A percentile compares a stretch with the other conserved stretches of the same genome.
Evolutionary conservation across 2,329 filamentous ascomycete genomes (phyloP).

Genomic region (Chaetoscypha palmicola): DNA sequence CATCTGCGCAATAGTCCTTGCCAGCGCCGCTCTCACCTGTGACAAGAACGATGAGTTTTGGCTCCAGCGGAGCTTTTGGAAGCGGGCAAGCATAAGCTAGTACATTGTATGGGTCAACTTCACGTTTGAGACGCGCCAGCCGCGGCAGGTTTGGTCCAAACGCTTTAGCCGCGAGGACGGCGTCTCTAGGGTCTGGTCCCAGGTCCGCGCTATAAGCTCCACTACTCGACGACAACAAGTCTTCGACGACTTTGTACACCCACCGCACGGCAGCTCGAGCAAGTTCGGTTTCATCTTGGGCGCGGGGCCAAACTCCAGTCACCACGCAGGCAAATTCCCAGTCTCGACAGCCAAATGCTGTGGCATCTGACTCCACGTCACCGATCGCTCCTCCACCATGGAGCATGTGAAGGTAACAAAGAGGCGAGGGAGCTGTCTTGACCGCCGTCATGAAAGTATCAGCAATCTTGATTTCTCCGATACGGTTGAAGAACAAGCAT

Average conservation of each 20-base stretch:
- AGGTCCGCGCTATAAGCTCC: slow-evolving; percentile 56
- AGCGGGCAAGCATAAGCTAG: slow-evolving; percentile 51
- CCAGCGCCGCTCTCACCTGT: slow-evolving; percentile 46
- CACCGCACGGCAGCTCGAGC: slow-evolving; percentile 39
- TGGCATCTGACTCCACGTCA: slow-evolving; percentile 37
- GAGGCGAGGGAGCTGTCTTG: slow-evolving; percentile 25
- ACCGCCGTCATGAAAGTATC: slow-evolving; percentile 39
- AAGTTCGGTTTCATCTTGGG: slow-evolving; percentile 39
- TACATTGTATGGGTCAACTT: slow-evolving; percentile 43
- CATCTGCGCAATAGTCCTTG: slow-evolving; percentile 52
- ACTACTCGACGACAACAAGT: slow-evolving; percentile 42
- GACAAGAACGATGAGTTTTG: slow-evolving; percentile 45
- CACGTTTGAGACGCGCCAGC: slow-evolving; percentile 44
- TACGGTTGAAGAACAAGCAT: slow-evolving; percentile 50
- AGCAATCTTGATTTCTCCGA: slow-evolving; percentile 33
- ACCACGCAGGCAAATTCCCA: slow-evolving; percentile 60
- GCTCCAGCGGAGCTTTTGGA: slow-evolving; percentile 29
- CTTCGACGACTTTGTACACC: slow-evolving; percentile 46
- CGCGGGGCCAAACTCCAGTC: slow-evolving; percentile 53
- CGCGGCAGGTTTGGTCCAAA: slow-evolving; percentile 49
- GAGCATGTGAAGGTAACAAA: slow-evolving; percentile 56
- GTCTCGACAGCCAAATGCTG: slow-evolving; percentile 56
- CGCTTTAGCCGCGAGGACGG: slow-evolving; percentile 41
- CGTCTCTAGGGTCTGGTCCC: slow-evolving; percentile 54
- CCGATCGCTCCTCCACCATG: slow-evolving; percentile 50